Conservation (phyloP, 768 basidiomycete species). For the Suillus sp. region DNA sequence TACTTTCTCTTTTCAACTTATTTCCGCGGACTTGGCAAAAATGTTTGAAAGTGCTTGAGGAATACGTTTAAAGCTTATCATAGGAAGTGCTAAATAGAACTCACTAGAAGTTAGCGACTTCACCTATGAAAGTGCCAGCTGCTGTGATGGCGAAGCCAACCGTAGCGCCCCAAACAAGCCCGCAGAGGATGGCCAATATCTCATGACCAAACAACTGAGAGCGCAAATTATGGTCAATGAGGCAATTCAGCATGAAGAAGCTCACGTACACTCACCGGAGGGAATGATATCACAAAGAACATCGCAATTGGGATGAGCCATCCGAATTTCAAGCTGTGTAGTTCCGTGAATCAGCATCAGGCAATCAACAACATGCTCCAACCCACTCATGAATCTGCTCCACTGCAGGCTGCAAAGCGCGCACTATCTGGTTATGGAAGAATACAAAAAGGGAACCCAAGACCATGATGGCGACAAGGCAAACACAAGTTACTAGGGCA, state of each 20-base stretch:
- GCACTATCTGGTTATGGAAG: constrained; percentile 57
- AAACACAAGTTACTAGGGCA: constrained; percentile 45
- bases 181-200: constrained; percentile 79
- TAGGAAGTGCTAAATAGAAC: constrained; percentile 25
- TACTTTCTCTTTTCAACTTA: constrained; percentile 50
- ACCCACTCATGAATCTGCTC: constrained; percentile 39
- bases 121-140: constrained; percentile 76
- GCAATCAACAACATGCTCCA: constrained; percentile 4
- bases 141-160: constrained; percentile 79
- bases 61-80: not conserved
- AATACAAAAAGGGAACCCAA: constrained; percentile 54
- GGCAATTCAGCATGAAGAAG: constrained; percentile 19
- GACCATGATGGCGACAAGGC: constrained; percentile 44
- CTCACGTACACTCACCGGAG: constrained; percentile 49
- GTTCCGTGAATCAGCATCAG: constrained; percentile 3
- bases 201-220: constrained; percentile 82
- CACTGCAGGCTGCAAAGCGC: constrained; percentile 42
- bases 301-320: constrained; percentile 74
- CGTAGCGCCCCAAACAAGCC: constrained; percentile 83
- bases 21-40: constrained; percentile 72
- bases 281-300: constrained; percentile 78
- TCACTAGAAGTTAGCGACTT: constrained; percentile 82
- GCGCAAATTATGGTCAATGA: constrained; percentile 4
- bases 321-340: constrained; percentile 49
- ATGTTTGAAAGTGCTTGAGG: constrained; percentile 71